Conservation (phyloP, 164 flowering plant species). For the Piper betle region DNA sequence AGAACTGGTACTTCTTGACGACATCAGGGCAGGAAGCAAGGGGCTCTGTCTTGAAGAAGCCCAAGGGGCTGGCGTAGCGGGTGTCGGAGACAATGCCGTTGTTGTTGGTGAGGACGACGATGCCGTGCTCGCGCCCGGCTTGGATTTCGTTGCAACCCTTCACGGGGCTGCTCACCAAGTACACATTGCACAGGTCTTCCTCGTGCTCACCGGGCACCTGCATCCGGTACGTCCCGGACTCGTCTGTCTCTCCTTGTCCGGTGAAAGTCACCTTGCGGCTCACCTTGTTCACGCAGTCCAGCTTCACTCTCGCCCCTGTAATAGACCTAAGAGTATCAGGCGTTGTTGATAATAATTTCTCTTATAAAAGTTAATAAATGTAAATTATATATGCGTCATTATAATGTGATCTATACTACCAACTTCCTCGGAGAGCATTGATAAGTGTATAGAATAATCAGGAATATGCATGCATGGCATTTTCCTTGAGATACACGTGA, state of each 20-base stretch:
- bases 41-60: slow-evolving; percentile 30
- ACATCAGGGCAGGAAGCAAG: slow-evolving; percentile 28
- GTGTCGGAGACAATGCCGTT: slow-evolving; percentile 23
- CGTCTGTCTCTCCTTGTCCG: slow-evolving; percentile 27
- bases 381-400: too few species aligned
- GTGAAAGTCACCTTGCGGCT: slow-evolving; percentile 16
- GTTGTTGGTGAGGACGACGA: slow-evolving; percentile 32
- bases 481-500: too few species aligned
- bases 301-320: slow-evolving; percentile 1
- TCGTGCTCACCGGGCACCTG: slow-evolving; percentile 37
- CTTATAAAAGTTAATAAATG: too few species aligned
- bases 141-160: slow-evolving; percentile 24
- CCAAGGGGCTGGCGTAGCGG: slow-evolving; percentile 43
- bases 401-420: too few species aligned
- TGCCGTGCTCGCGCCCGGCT: slow-evolving; percentile 13
- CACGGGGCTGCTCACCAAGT: too few species aligned
- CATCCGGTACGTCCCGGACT: slow-evolving; percentile 20
- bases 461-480: too few species aligned
- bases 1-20: background rate
- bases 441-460: too few species aligned
- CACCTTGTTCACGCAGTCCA: slow-evolving; percentile 39
- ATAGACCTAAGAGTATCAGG: background rate
- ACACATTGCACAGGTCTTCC: slow-evolving; percentile 48
- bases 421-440: too few species aligned
- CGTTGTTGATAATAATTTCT: background rate